Conservation (phyloP, 1,284 basidiomycete genomes). For the Spongispora temasekensis region DNA sequence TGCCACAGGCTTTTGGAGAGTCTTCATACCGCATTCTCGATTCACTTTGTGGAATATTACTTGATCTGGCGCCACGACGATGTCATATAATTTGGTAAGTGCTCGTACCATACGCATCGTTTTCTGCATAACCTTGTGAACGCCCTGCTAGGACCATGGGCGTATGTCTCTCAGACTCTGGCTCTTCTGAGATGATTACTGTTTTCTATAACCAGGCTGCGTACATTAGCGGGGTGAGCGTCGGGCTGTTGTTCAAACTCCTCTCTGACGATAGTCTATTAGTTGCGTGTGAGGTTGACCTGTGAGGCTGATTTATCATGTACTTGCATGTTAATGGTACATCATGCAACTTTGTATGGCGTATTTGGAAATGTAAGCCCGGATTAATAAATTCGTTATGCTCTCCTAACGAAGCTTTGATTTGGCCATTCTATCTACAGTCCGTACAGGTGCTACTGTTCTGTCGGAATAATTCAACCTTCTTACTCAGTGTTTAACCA, state of each 20-base stretch:
- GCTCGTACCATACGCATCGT: too few species aligned
- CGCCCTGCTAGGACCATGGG: constrained; percentile 5
- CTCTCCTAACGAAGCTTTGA: not conserved
- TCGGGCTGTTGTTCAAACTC: not conserved
- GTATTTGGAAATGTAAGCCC: constrained; percentile 13
- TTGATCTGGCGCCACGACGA: constrained; percentile 9
- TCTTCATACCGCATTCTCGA: constrained; percentile 7
- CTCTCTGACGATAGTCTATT: not conserved
- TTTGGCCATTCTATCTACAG: not conserved
- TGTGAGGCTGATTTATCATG: constrained; percentile 1
- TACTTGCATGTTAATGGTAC: not conserved
- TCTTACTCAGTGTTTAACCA: too few species aligned
- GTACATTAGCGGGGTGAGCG: constrained; percentile 7
- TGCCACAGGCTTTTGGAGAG: constrained; percentile 5
- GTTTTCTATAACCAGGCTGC: not conserved
- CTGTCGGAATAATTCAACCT: too few species aligned
- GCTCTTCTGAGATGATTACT: not conserved
- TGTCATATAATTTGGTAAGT: constrained; percentile 5
- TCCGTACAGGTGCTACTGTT: not conserved
- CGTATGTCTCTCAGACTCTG: not conserved
- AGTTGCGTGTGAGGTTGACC: constrained; percentile 8
- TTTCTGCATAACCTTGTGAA: not conserved
- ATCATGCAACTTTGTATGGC: constrained; percentile 11
- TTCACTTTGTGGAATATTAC: constrained; percentile 12
- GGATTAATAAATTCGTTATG: not conserved